Evolutionary conservation across 805 yeast genomes (phyloP).

Genomic region (Candida saitoana): DNA sequence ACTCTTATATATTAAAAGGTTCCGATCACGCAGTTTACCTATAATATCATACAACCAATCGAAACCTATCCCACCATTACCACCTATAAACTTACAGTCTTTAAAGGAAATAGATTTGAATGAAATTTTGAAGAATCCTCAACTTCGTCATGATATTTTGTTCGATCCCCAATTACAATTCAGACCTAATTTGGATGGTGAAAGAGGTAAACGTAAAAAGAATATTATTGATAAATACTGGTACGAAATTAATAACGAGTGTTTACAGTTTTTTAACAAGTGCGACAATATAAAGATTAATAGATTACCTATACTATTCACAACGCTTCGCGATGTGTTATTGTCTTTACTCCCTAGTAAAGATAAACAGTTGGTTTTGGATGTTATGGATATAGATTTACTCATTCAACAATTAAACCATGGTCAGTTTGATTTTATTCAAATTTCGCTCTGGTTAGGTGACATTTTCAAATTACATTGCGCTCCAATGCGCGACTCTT

Average conservation of each 20-base stretch:
- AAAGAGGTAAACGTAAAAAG: constrained; percentile 77
- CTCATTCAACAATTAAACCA: constrained; percentile 69
- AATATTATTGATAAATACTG: constrained; percentile 77
- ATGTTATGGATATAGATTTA: constrained; percentile 72
- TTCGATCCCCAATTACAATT: constrained; percentile 91
- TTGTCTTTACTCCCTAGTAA: constrained; percentile 72
- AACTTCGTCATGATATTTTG: constrained; percentile 84
- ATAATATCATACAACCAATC: constrained; percentile 32
- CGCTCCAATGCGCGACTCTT: constrained; percentile 90
- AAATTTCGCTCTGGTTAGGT: constrained; percentile 70
- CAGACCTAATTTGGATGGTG: constrained; percentile 88
- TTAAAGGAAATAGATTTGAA: constrained; percentile 82
- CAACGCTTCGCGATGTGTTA: constrained; percentile 73
- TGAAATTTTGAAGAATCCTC: constrained; percentile 88
- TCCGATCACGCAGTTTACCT: constrained; percentile 39
- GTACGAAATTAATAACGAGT: constrained; percentile 70
- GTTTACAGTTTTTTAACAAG: constrained; percentile 37
- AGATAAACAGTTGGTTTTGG: constrained; percentile 63
- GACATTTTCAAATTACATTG: constrained; percentile 81
- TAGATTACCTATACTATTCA: constrained; percentile 65
- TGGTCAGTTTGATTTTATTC: constrained; percentile 68
- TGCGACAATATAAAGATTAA: constrained; percentile 23
- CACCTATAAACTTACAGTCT: constrained; percentile 80
- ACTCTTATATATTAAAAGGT: constrained; percentile 29
- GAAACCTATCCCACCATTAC: constrained; percentile 45